phyloP scores from a whole-genome alignment of 2,329 filamentous ascomycete genomes.

The Harringtonia lauricola region DNA sequence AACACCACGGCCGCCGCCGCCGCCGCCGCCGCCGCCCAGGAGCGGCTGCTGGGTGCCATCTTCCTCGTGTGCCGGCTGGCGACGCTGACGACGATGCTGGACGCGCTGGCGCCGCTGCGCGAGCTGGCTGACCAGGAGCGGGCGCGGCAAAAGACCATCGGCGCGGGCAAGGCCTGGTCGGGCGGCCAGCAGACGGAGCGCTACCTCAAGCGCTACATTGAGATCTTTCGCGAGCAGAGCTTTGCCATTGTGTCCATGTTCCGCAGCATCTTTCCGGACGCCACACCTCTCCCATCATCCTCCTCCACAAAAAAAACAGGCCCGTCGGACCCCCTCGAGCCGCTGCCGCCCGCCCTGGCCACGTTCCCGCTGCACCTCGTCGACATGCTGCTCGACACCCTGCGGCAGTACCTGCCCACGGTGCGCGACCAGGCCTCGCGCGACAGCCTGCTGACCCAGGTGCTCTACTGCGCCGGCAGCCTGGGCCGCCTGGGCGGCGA shows the following conservation, averaged over 20 bases:
- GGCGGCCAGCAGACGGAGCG: constrained; percentile 87
- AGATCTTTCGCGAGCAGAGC: constrained; percentile 95
- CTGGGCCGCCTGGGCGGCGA: constrained; percentile 83
- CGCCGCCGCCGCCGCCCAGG: constrained; percentile 21
- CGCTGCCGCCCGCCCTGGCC: constrained; percentile 64
- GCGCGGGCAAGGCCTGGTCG: constrained; percentile 37
- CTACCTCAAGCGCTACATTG: constrained; percentile 89
- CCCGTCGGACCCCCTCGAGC: constrained; percentile 32
- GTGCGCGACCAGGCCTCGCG: constrained; percentile 68
- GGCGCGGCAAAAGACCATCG: constrained; percentile 28
- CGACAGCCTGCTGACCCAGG: constrained; percentile 84
- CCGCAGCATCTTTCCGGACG: constrained; percentile 69
- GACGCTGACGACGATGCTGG: constrained; percentile 68
- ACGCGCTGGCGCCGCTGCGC: constrained; percentile 72
- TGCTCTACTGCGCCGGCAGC: constrained; percentile 87
- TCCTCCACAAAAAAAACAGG: too few species aligned
- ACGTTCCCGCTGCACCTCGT: constrained; percentile 81
- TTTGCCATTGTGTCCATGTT: constrained; percentile 95
- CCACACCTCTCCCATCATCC: constrained; percentile 3
- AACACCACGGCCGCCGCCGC: background rate
- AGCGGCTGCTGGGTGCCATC: constrained; percentile 67
- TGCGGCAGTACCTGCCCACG: constrained; percentile 67
- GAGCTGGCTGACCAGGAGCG: constrained; percentile 85
- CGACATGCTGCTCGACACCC: constrained; percentile 65
- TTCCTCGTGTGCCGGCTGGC: constrained; percentile 80